phyloP scores from a whole-genome alignment of 257 asterid species.

The Solanum bukasovii region DNA sequence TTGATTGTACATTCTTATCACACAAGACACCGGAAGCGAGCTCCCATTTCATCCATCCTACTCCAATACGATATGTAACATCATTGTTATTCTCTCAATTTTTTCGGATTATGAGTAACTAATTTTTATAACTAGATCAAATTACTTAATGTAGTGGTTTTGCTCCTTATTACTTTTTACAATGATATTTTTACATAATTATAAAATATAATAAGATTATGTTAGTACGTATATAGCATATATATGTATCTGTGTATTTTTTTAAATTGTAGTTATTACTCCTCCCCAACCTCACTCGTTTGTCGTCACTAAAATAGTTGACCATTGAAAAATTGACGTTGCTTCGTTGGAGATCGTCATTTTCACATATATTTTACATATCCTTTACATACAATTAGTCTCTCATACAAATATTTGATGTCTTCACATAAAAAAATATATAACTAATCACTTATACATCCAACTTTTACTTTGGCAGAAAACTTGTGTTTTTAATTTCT shows the following conservation, averaged over 20 bases:
- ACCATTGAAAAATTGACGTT: neutral
- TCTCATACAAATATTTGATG: neutral
- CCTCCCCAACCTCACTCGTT: neutral
- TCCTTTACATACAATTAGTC: neutral
- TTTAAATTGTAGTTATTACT: neutral
- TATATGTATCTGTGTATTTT: neutral
- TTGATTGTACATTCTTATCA: neutral
- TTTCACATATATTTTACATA: neutral
- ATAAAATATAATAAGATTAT: too few relatives aligned
- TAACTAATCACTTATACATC: too few relatives aligned
- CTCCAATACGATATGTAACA: neutral
- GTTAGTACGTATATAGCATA: neutral
- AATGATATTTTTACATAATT: neutral
- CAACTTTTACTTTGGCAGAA: too few relatives aligned
- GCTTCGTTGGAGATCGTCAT: neutral
- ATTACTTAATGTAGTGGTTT: neutral
- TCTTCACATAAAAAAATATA: too few relatives aligned
- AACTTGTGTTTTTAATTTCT: too few relatives aligned
- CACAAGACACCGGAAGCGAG: neutral
- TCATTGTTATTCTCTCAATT: neutral
- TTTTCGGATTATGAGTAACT: neutral
- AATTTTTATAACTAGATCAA: neutral
- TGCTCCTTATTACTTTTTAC: neutral
- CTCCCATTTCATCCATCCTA: neutral
- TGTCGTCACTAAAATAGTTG: neutral